These are phyloP conservation scores for Cyberlindnera misumaiensis DNA, from an alignment of 805 yeast species.

Conservation along the genomic window DNA sequence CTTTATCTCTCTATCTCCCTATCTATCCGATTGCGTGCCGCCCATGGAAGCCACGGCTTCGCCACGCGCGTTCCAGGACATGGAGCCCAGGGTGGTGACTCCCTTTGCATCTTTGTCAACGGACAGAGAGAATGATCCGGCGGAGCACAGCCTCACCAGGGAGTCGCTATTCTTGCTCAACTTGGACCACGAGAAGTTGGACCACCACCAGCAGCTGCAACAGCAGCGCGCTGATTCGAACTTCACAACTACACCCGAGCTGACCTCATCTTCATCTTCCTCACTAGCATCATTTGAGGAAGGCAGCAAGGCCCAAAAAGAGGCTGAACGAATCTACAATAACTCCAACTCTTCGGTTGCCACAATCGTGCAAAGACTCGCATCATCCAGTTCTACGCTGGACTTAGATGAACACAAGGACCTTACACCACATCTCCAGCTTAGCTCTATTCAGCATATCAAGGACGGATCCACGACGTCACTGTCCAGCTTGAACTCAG, in stretches of 20 bases:
- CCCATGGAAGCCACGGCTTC: too few relatives aligned
- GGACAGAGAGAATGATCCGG: too few relatives aligned
- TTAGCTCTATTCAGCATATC: background rate
- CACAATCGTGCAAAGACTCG: constrained; percentile 19
- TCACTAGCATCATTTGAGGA: constrained; percentile 17
- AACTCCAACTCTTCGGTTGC: constrained; percentile 20
- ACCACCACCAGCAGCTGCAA: constrained; percentile 1
- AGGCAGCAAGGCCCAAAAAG: constrained; percentile 14
- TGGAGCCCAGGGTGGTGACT: too few relatives aligned
- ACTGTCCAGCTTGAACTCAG: constrained; percentile 8
- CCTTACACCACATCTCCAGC: too few relatives aligned
- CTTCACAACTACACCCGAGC: constrained; percentile 15
- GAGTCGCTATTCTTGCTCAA: constrained; percentile 9
- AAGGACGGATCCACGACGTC: constrained; percentile 10
- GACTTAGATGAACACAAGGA: constrained; percentile 4
- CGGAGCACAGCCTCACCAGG: constrained; percentile 5
- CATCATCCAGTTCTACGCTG: constrained; percentile 19
- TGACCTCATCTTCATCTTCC: constrained; percentile 12
- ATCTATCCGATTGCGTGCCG: too few relatives aligned
- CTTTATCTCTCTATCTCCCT: too few relatives aligned
- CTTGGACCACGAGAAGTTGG: constrained; percentile 2
- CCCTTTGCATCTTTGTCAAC: too few relatives aligned
- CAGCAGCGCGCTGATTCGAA: constrained; percentile 3
- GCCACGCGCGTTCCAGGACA: too few relatives aligned
- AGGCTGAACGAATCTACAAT: constrained; percentile 7